Base-by-base conservation (phyloP, 2,329 filamentous ascomycete genomes). In the Ophiostoma ips region DNA sequence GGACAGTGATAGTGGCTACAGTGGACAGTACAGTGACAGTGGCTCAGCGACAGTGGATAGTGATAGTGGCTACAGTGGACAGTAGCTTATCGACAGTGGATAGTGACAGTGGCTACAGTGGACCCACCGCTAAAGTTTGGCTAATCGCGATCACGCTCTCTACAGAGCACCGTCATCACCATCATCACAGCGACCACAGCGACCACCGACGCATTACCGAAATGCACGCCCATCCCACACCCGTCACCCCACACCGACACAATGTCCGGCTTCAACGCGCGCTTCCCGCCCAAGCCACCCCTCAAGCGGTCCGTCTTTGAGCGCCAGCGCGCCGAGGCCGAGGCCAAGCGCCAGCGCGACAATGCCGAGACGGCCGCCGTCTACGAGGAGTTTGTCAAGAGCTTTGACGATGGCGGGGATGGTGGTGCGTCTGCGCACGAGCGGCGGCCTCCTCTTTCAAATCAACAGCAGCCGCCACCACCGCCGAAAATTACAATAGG, bases 321-420 rank as follows among this genome's bases (percentile, higher is more conserved):
- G 68, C 82, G 83, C 58, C 85, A 94, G 64, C 87, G 85, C 64
- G 86, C 86, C 53, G 87, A 94, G 63, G 86, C 85, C 51, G 87
- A 94, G 70, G 87, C 87, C 21, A 95, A 95, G 68, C 81, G 85
- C 52, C 75, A 78, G 58, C 77, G 87, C 57, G 89, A 94, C 65
- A 84, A 83, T 60, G 87, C 83, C 57, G 89, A 95, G 67, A 94
- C 86, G 7, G 86, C 84, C 19, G 87, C 87, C 21, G 87, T 88
- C 1, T 85, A 89, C 64, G 80, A 87, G 58, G 87, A 90, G 56
- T 95, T 95, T 57, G 79, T 92, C 51, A 90, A 90, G 65, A 87
- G 76, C 50, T 85, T 86, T 58, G 81, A 80, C 47, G 71, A 75
- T 53, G 77, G 81, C 35, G 75, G 76, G 41, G 64, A 70, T 52